These are phyloP conservation scores for Lolium perenne DNA, from an alignment of 176 grass and related monocot genomes.

Conservation along the genomic window DNA sequence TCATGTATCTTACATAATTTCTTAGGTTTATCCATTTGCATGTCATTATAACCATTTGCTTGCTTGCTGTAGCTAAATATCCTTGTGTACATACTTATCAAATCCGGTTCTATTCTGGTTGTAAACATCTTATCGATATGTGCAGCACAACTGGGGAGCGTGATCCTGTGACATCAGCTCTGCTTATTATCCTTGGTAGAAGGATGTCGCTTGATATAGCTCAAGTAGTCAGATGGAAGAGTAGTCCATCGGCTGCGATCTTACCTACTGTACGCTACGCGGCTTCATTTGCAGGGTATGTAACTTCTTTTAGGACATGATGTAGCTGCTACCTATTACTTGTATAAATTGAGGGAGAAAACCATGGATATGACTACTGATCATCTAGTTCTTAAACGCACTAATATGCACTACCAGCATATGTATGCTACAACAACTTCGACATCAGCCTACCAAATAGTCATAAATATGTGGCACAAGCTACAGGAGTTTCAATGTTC, in stretches of 20 bases:
- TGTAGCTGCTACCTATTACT: background rate
- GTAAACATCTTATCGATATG: constrained; percentile 34
- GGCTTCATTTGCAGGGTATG: constrained; percentile 95
- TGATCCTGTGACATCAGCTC: constrained; percentile 91
- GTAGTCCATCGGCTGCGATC: constrained; percentile 65
- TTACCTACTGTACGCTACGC: constrained; percentile 80
- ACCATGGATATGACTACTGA: constrained; percentile 14
- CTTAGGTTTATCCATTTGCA: constrained; percentile 3
- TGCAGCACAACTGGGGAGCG: constrained; percentile 85
- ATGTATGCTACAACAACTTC: constrained; percentile 1
- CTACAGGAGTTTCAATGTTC: background rate
- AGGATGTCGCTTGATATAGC: constrained; percentile 90
- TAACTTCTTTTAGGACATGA: constrained; percentile 23
- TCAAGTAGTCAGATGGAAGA: constrained; percentile 95
- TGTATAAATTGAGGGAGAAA: constrained; percentile 15
- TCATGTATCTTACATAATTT: background rate
- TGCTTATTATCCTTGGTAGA: constrained; percentile 91
- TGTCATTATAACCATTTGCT: background rate
- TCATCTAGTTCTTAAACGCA: constrained; percentile 1
- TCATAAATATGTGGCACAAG: background rate
- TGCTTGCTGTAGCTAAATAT: background rate
- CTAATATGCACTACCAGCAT: constrained; percentile 20
- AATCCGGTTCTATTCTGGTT: background rate
- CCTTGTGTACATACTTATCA: constrained; percentile 2
- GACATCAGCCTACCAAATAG: background rate